A percentile compares a stretch with the other conserved stretches of the same genome.
phyloP scores from a whole-genome alignment of 352 stramenopile species.

The Phytophthora pseudosyringae region DNA sequence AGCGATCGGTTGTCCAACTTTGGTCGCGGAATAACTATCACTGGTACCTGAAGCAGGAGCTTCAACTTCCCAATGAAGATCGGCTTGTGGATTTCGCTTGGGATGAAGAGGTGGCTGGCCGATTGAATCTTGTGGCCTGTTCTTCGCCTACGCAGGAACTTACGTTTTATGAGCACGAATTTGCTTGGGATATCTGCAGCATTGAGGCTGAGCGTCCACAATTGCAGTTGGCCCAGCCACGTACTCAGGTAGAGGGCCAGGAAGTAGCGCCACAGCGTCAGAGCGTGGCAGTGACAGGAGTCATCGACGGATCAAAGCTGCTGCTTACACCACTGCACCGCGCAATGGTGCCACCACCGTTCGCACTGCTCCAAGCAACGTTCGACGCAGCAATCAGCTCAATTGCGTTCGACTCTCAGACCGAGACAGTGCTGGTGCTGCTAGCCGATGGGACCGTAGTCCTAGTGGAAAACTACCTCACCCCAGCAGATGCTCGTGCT shows the following conservation, averaged over 20 bases:
- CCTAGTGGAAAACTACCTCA: constrained; percentile 58
- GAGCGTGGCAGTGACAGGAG: constrained; percentile 51
- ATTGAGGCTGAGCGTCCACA: constrained; percentile 23
- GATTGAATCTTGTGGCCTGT: constrained; percentile 47
- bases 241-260: background rate
- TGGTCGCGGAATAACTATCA: constrained; percentile 87
- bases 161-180: constrained; percentile 55
- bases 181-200: constrained; percentile 53
- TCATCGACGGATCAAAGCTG: constrained; percentile 67
- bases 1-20: constrained; percentile 55
- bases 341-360: constrained; percentile 71
- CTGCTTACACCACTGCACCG: constrained; percentile 75
- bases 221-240: constrained; percentile 1
- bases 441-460: constrained; percentile 50
- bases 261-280: constrained; percentile 3
- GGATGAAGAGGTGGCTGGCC: constrained; percentile 58
- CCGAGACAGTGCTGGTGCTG: constrained; percentile 44
- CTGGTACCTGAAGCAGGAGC: constrained; percentile 87
- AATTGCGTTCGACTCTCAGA: constrained; percentile 58
- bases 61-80: constrained; percentile 24
- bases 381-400: constrained; percentile 59
- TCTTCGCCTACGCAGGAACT: constrained; percentile 14
- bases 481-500: constrained; percentile 12
- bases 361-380: constrained; percentile 49
- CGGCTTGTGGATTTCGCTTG: constrained; percentile 49